phyloP scores from a whole-genome alignment of 257 asterid genomes.

The Fraxinus anomala region DNA sequence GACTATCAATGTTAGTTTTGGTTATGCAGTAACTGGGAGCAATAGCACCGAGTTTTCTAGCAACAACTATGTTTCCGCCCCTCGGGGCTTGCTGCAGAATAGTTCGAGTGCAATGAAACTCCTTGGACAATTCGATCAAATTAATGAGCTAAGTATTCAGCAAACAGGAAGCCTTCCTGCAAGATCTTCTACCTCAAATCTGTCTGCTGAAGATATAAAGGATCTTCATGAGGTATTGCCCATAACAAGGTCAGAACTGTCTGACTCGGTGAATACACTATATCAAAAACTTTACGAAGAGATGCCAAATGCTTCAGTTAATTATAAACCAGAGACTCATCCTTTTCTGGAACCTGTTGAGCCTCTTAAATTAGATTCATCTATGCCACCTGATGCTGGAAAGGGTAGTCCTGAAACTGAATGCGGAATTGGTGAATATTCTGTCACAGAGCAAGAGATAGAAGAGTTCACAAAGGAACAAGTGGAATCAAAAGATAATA shows the following conservation, averaged over 20 bases:
- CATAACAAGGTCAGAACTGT: slow-evolving; percentile 44
- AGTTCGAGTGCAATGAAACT: slow-evolving; percentile 34
- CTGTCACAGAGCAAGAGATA: slow-evolving; percentile 37
- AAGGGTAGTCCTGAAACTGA: slow-evolving; percentile 44
- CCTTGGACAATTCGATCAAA: slow-evolving; percentile 35
- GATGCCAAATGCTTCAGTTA: slow-evolving; percentile 34
- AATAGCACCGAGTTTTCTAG: slow-evolving; percentile 30
- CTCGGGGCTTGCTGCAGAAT: slow-evolving; percentile 34
- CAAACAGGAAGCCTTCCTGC: slow-evolving; percentile 74
- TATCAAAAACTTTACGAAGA: slow-evolving; percentile 72
- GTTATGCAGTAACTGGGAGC: slow-evolving; percentile 57
- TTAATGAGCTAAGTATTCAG: slow-evolving; percentile 38
- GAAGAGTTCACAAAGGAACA: slow-evolving; percentile 34
- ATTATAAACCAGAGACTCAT: slow-evolving; percentile 39
- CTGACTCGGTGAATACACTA: slow-evolving; percentile 62
- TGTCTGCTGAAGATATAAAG: slow-evolving; percentile 60
- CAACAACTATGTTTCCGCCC: slow-evolving; percentile 37
- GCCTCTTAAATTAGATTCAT: slow-evolving; percentile 33
- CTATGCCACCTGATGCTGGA: slow-evolving; percentile 33
- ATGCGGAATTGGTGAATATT: slow-evolving; percentile 43
- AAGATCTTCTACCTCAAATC: slow-evolving; percentile 38
- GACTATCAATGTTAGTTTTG: slow-evolving; percentile 74
- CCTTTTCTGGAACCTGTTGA: slow-evolving; percentile 34
- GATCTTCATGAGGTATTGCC: slow-evolving; percentile 86
- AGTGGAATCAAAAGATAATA: slow-evolving; percentile 27